These are phyloP conservation scores for Suhomyces atakaporum DNA, from an alignment of 1,139 yeast genomes.

Conservation along the genomic window DNA sequence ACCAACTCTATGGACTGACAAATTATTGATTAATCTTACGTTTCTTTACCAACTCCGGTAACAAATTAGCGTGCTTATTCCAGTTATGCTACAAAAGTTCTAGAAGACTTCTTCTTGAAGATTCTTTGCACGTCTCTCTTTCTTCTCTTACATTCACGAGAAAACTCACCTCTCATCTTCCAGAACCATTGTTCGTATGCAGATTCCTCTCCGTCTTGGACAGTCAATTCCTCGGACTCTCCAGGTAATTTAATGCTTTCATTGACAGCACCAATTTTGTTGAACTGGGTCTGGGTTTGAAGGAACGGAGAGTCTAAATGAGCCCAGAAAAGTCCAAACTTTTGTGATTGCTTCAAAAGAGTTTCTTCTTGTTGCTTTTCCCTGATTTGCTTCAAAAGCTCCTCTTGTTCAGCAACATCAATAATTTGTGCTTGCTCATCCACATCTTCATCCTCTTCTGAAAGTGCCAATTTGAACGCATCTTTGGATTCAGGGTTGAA, in stretches of 20 bases:
- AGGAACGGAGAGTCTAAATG: slow-evolving; percentile 86
- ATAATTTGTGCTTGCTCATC: slow-evolving; percentile 24
- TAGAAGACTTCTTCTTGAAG: slow-evolving; percentile 43
- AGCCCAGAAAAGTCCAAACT: slow-evolving; percentile 71
- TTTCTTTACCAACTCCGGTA: no score
- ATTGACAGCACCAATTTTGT: slow-evolving; percentile 48
- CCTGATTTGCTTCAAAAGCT: slow-evolving; percentile 35
- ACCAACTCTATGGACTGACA: no score
- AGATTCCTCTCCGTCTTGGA: slow-evolving; percentile 44
- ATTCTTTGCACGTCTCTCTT: slow-evolving; percentile 72
- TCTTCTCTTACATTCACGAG: slow-evolving; percentile 71
- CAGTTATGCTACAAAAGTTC: slow-evolving; percentile 1
- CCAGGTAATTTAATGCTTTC: slow-evolving; percentile 39
- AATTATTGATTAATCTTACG: background rate
- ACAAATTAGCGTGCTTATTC: background rate
- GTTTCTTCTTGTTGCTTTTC: slow-evolving; percentile 30
- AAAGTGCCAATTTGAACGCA: slow-evolving; percentile 34
- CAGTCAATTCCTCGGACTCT: slow-evolving; percentile 26
- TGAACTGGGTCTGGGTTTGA: slow-evolving; percentile 77
- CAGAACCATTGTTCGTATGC: slow-evolving; percentile 80
- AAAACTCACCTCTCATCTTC: slow-evolving; percentile 79
- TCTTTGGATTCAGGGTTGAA: slow-evolving; percentile 49
- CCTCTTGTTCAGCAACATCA: slow-evolving; percentile 25
- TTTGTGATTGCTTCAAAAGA: slow-evolving; percentile 14
- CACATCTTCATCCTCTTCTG: slow-evolving; percentile 41